Evolutionary conservation across 495 filamentous ascomycete species (phyloP), one percentile per base, ranked within the genome.

Genomic region (Apodospora peruviana): DNA sequence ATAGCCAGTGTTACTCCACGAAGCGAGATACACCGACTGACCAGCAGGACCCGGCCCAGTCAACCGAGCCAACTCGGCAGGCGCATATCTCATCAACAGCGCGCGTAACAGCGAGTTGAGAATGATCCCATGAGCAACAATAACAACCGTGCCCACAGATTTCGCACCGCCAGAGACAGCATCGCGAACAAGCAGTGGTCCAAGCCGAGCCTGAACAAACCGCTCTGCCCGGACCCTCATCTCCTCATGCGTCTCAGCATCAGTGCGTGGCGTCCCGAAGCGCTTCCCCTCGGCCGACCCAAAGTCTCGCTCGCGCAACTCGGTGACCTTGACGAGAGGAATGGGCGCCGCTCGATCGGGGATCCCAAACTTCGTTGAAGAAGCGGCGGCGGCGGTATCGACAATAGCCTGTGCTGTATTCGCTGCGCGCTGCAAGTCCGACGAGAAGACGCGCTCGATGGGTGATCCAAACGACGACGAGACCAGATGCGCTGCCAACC

Each of bases 121-220:
- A 19, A 94, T 82, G 23, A 91, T 81, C 34, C 90, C 90, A 60
- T 95, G 90, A 11, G 88, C 82, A 14, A 91, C 86, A 18, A 80
- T 83, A 10, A 91, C 62, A 1, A 69, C 58, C 5, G 41, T n/a
- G 0, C 22, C 52, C 1, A 53, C 21, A 52, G 45, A 11, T n/a
- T 50, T 10, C 46, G 38, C 4, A 44, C 43, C 10, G n/a, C n/a
- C n/a, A n/a, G n/a, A n/a, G 52, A 32, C 3, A 4, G 19, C 10
- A 3, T 19, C 10, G 22, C 47, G 62, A 52, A 10, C 60, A 56
- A 90, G 29, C 18, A 85, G 46, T 18, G 83, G 84, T 3, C 75
- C 51, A 0, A 93, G 68, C 53, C 83, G 69, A 1, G 62, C 58
- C 34, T 81, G 67, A 14, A 95, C 62, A 56, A 95, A 95, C 0